These are phyloP conservation scores for Pyronema omphalodes DNA, from an alignment of 495 filamentous ascomycete species.

Conservation along the genomic window DNA sequence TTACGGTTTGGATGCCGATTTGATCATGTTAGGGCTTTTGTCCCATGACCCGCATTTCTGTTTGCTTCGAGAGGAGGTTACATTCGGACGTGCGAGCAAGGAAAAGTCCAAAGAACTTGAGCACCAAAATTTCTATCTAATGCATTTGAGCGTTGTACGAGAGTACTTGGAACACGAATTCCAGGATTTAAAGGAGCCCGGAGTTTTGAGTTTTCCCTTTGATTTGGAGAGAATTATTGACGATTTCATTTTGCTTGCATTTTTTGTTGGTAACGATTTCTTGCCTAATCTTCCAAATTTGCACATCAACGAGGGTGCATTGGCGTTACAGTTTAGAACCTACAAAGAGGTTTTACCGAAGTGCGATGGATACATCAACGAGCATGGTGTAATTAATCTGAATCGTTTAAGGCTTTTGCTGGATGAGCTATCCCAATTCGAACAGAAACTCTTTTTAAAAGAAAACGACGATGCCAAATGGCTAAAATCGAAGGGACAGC, in stretches of 20 bases:
- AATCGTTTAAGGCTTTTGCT: conserved; percentile 58
- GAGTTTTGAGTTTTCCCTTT: conserved; percentile 56
- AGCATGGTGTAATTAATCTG: conserved; percentile 77
- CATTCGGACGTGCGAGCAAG: conserved; percentile 71
- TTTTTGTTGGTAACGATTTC: conserved; percentile 99
- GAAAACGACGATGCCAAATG: conserved; percentile 78
- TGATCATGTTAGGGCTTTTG: conserved; percentile 94
- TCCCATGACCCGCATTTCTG: conserved; percentile 98
- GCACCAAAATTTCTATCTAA: conserved; percentile 95
- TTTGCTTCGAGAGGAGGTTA: conserved; percentile 91
- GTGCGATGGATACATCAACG: conserved; percentile 91
- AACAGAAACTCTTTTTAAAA: conserved; percentile 77
- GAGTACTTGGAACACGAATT: conserved; percentile 97
- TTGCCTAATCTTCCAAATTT: conserved; percentile 88
- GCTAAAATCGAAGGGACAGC: conserved; percentile 63
- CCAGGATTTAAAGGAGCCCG: conserved; percentile 70
- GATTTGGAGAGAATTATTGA: conserved; percentile 96
- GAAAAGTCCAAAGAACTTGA: conserved; percentile 89
- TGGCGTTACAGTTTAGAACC: conserved; percentile 90
- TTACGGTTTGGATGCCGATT: conserved; percentile 91
- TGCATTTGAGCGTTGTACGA: conserved; percentile 92
- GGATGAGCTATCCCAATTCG: conserved; percentile 64
- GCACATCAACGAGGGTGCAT: conserved; percentile 95
- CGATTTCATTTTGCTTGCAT: conserved; percentile 98
- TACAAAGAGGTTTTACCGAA: conserved; percentile 82